Base-by-base conservation (phyloP, 2,329 filamentous ascomycete species). In the Fusarium citri region DNA sequence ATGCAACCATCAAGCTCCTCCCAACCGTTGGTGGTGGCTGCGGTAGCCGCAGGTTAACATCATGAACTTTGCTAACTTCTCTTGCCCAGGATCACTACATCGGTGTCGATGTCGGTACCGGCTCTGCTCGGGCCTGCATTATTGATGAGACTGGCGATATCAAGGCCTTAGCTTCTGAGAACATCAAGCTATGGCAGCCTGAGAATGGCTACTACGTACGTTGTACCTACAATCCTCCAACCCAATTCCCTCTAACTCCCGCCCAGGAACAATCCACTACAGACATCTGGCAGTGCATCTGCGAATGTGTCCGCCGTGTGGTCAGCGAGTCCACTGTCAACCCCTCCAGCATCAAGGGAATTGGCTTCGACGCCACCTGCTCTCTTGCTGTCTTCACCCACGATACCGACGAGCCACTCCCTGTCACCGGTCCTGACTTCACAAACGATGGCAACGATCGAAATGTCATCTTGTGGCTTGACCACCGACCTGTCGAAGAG, bases 301-400 rank as follows among this genome's bases (percentile, higher is more conserved):
- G 94, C 83, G 87, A 89, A 65, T 96, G 94, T 43, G 94, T 98
- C 40, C 91, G 94, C 76, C 88, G 90, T 55, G 94, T 94, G 46
- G 87, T 98, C 75, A 87, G 87, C 77, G 91, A 97, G 79, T 92
- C 95, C 72, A 91, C 90, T 73, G 90, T 97, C 72, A 90, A 95
- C 75, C 87, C 91, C 7, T 84, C 83, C 68, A 90, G 88, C 37
- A 91, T 99, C 75, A 92, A 92, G 73, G 96, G 96, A 62, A 94
- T 99, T 76, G 96, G 96, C 55, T 98, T 99, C 80, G 96, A 99
- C 80, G 96, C 96, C 23, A 99, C 96, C n/a, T 99, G 96, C 85
- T 99, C 96, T 20, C 88, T 99, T 28, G 89, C 94, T 31, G 94
- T 98, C 73, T 97, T 99, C 82, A 87, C 91, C 58, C 85, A 92